These are phyloP conservation scores for Penicillium paneum DNA, from an alignment of 2,329 filamentous ascomycete genomes.

Conservation along the genomic window DNA sequence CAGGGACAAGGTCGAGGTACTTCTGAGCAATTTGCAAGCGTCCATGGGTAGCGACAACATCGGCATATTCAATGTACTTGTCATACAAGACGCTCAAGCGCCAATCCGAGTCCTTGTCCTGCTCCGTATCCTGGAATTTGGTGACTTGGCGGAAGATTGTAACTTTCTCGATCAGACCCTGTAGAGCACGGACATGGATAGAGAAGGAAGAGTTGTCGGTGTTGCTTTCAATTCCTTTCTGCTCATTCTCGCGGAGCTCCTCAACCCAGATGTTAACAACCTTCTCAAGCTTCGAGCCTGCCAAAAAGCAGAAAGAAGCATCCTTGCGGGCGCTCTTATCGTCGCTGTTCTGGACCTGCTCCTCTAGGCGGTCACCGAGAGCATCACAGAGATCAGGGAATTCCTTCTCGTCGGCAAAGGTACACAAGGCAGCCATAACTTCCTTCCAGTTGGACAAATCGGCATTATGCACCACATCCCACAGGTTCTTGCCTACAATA, in stretches of 20 bases:
- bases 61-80: constrained; percentile 95
- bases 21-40: constrained; percentile 82
- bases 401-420: constrained; percentile 84
- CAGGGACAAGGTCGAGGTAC: constrained; percentile 83
- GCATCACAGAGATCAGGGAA: constrained; percentile 95
- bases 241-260: constrained; percentile 81
- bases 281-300: constrained; percentile 95
- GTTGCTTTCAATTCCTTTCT: constrained; percentile 66
- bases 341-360: constrained; percentile 57
- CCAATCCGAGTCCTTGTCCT: constrained; percentile 71
- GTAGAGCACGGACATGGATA: constrained; percentile 80
- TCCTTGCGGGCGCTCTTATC: constrained; percentile 67
- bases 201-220: constrained; percentile 80
- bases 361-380: constrained; percentile 83
- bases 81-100: constrained; percentile 84
- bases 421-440: constrained; percentile 92
- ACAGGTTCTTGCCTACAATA: constrained; percentile 92
- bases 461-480: constrained; percentile 97
- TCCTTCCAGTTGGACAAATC: constrained; percentile 94
- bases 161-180: constrained; percentile 97
- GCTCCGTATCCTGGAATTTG: constrained; percentile 80
- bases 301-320: constrained; percentile 93
- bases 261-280: constrained; percentile 91
- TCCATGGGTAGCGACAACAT: constrained; percentile 87
- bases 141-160: constrained; percentile 93